phyloP scores from a whole-genome alignment of 2,329 filamentous ascomycete species.

The Trichoderma koningii region DNA sequence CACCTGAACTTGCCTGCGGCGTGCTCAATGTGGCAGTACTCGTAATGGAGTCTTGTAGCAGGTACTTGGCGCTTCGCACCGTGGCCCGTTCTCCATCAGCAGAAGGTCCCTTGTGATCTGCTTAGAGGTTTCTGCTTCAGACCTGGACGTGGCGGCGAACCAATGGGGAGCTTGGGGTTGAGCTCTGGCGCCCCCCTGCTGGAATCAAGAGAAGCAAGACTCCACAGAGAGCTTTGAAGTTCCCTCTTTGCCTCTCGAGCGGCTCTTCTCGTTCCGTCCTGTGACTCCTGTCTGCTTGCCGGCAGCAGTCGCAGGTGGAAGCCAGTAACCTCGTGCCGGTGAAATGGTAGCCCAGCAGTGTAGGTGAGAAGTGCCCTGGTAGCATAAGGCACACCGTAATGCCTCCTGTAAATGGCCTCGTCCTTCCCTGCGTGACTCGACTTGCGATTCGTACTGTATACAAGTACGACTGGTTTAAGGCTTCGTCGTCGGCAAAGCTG shows the following conservation, averaged over 20 bases:
- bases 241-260: slow-evolving; percentile 11
- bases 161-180: slow-evolving; percentile 31
- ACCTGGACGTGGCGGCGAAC: slow-evolving; percentile 12
- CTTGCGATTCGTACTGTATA: slow-evolving; percentile 6
- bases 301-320: background rate
- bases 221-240: slow-evolving; percentile 21
- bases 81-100: slow-evolving; percentile 4
- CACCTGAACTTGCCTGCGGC: slow-evolving; percentile 8
- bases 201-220: slow-evolving; percentile 10
- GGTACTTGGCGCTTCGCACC: background rate
- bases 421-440: no score
- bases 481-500: background rate
- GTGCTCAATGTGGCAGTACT: background rate
- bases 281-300: background rate
- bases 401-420: background rate
- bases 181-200: slow-evolving; percentile 27
- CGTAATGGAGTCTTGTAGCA: slow-evolving; percentile 2
- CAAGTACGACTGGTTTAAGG: background rate
- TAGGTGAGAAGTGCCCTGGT: no score
- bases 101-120: slow-evolving; percentile 31
- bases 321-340: no score
- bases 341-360: background rate
- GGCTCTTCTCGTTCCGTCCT: background rate
- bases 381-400: background rate
- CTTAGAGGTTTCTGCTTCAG: slow-evolving; percentile 23